Evolutionary conservation across 768 basidiomycete species (phyloP), one percentile per base, ranked within the genome.

Genomic region (Macrocybe gigantea): DNA sequence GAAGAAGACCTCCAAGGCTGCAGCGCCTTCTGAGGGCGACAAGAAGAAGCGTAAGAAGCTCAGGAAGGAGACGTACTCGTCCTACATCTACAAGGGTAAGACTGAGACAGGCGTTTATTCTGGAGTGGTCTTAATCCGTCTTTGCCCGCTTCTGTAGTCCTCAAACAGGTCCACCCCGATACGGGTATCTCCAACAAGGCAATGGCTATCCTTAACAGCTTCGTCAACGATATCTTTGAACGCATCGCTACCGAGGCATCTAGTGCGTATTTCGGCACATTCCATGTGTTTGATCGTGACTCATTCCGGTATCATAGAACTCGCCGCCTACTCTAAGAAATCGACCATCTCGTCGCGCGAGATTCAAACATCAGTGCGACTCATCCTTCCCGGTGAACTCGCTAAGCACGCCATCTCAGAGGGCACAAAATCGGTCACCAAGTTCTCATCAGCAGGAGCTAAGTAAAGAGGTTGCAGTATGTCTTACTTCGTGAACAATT

Each of bases 111-210:
- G 13, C 32, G 32, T 7, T 44, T 7, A 12, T n/a, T 44, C 35
- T 33, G n/a, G 32, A n/a, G 5, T 56, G 35, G 1, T 42, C 41
- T 34, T 22, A 36, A 36, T 11, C 41, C 6, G 13, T 9, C 7
- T 35, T 22, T 44, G 22, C 7, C 9, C 15, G n/a, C 9, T 8
- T 33, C 30, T 31, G 7, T 58, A 92, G 93, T 94, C 59, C 81
- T 95, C 53, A 93, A 91, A 71, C 93, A 97, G 74, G 94, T 97
- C 50, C 95, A 97, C 75, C 93, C 94, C 44, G 95, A 97, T 63
- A 98, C 92, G 44, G 95, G 94, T 85, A 97, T 97, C 73, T 94
- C 93, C 47, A 97, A 96, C 83, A 95, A 95, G 78, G 93, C 92
- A 14, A 94, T 95, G 91, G 88, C 92, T 51, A 94, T 96, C 63